Conservation (phyloP, 73 alveolate genomes). For the Breviolum minutum region DNA sequence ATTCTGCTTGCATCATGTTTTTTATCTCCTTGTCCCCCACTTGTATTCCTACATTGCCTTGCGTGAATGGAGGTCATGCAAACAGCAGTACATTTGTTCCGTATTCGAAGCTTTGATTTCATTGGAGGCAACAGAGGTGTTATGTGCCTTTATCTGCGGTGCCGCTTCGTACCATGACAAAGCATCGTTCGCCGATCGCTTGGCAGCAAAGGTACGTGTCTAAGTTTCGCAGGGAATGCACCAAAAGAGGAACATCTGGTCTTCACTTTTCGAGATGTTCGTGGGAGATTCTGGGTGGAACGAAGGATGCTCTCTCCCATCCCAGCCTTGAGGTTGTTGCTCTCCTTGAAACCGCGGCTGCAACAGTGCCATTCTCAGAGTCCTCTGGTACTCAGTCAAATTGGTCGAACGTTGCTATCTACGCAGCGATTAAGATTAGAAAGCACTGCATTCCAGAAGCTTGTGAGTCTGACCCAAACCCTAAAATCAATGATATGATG, state of each 20-base stretch:
- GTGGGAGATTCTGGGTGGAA: too few relatives aligned
- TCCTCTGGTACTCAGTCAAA: neutral
- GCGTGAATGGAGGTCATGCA: too few relatives aligned
- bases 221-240: neutral
- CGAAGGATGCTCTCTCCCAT: neutral
- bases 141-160: conserved; percentile 28
- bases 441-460: too few relatives aligned
- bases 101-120: neutral
- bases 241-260: neutral
- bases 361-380: conserved; percentile 3
- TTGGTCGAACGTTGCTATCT: too few relatives aligned
- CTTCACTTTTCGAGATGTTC: neutral
- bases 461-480: too few relatives aligned
- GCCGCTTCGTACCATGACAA: conserved; percentile 21
- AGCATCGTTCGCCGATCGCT: conserved; percentile 21
- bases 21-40: too few relatives aligned
- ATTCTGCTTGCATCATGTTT: too few relatives aligned
- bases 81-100: too few relatives aligned
- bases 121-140: neutral
- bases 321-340: neutral
- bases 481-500: too few relatives aligned
- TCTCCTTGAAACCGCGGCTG: conserved; percentile 27
- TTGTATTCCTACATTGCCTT: too few relatives aligned
- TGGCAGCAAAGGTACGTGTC: neutral
- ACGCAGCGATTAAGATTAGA: too few relatives aligned